Conservation (phyloP, 2,329 filamentous ascomycete genomes). For the Hypoxylon sp. region DNA sequence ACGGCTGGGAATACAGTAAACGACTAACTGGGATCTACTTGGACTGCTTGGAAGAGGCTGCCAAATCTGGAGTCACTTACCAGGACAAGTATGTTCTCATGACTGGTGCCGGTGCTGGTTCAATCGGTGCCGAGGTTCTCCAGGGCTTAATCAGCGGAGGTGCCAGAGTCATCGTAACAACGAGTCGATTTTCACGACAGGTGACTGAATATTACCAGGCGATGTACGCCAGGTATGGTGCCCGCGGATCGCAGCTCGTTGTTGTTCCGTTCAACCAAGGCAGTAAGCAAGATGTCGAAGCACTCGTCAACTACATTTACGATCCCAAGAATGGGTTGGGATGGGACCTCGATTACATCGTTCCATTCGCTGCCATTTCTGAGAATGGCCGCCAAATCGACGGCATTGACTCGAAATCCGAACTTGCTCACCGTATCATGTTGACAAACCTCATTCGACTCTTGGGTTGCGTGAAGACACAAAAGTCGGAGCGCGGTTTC, state of each 20-base stretch:
- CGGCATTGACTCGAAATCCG: conserved; percentile 95
- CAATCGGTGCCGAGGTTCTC: conserved; percentile 96
- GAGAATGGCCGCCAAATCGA: conserved; percentile 99
- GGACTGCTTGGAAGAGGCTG: conserved; percentile 90
- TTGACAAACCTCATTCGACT: conserved; percentile 95
- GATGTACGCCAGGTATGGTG: conserved; percentile 96
- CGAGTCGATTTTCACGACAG: conserved; percentile 94
- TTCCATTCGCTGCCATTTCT: conserved; percentile 97
- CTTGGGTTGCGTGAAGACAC: conserved; percentile 88
- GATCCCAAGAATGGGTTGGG: conserved; percentile 95
- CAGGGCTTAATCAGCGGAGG: conserved; percentile 97
- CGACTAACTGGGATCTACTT: conserved; percentile 95
- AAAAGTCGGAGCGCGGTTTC: conserved; percentile 89
- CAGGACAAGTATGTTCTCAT: conserved; percentile 96
- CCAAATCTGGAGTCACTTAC: conserved; percentile 89
- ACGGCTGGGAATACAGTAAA: conserved; percentile 99
- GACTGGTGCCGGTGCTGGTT: conserved; percentile 97
- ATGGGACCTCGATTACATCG: conserved; percentile 96
- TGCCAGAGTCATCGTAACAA: conserved; percentile 96
- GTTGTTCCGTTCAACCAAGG: conserved; percentile 99
- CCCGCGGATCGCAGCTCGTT: conserved; percentile 94
- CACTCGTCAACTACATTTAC: conserved; percentile 95
- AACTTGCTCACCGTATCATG: conserved; percentile 99
- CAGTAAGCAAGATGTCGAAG: conserved; percentile 97
- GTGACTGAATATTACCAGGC: conserved; percentile 99